Evolutionary conservation across 805 yeast species (phyloP).

Genomic region (Ogataea sp.): DNA sequence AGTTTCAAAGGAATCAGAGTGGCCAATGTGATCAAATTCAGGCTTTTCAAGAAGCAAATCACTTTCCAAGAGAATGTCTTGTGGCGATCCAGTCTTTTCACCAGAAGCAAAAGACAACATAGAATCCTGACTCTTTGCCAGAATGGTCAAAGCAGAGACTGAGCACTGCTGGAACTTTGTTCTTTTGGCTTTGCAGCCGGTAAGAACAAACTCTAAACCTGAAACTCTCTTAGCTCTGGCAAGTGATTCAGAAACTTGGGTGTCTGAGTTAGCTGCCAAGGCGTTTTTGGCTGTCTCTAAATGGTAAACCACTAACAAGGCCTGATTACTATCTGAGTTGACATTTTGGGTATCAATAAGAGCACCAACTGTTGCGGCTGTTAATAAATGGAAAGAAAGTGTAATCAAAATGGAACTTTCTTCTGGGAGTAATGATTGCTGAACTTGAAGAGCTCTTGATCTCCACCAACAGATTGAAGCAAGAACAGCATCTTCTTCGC

Average conservation of each 20-base stretch:
- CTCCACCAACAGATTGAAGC: slow-evolving; percentile 72
- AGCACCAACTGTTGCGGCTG: slow-evolving; percentile 23
- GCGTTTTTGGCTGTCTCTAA: slow-evolving; percentile 64
- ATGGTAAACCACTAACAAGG: slow-evolving; percentile 40
- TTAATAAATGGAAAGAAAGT: slow-evolving; percentile 32
- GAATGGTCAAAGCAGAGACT: slow-evolving; percentile 65
- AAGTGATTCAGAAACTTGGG: slow-evolving; percentile 46
- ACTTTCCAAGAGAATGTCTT: slow-evolving; percentile 56
- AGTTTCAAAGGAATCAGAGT: slow-evolving; percentile 27
- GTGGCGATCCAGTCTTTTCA: slow-evolving; percentile 34
- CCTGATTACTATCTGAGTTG: slow-evolving; percentile 20
- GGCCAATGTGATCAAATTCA: slow-evolving; percentile 52
- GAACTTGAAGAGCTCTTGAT: slow-evolving; percentile 57
- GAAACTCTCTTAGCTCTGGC: slow-evolving; percentile 50
- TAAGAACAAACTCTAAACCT: slow-evolving; percentile 53
- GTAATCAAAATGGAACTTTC: slow-evolving; percentile 37
- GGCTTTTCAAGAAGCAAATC: slow-evolving; percentile 76
- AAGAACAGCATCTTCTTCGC: slow-evolving; percentile 19
- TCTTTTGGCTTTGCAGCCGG: slow-evolving; percentile 85
- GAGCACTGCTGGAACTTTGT: slow-evolving; percentile 73
- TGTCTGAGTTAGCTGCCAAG: slow-evolving; percentile 57
- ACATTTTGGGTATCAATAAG: slow-evolving; percentile 25
- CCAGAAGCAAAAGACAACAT: slow-evolving; percentile 10
- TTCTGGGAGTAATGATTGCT: slow-evolving; percentile 56
- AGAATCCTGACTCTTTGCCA: slow-evolving; percentile 49